Conservation (phyloP, 2,329 filamentous ascomycete species). For the Clarireedia sp. region DNA sequence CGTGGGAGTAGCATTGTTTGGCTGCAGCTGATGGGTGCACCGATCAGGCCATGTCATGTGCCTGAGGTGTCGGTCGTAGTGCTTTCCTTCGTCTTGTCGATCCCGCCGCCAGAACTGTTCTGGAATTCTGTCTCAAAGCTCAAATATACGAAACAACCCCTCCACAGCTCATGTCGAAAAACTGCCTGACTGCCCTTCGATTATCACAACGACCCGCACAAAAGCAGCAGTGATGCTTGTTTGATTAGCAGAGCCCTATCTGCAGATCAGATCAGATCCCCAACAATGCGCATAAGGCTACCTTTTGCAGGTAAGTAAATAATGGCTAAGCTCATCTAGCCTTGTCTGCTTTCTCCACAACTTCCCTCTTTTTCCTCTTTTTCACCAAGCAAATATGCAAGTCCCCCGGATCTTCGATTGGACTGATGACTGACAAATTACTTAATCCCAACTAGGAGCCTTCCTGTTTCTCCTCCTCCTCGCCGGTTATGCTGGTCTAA, state of each 20-base stretch:
- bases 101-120: no score
- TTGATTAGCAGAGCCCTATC: background rate
- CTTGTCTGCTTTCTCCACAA: conserved; percentile 7
- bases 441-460: conserved; percentile 42
- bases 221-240: conserved; percentile 5
- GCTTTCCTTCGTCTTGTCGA: no score
- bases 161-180: no score
- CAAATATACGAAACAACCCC: background rate
- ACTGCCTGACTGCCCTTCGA: no score
- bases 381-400: background rate
- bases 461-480: conserved; percentile 65
- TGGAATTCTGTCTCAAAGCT: background rate
- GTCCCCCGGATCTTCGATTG: background rate
- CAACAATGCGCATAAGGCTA: conserved; percentile 72
- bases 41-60: no score
- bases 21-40: no score
- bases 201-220: background rate
- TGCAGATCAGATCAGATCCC: background rate
- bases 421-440: conserved; percentile 12
- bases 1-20: no score
- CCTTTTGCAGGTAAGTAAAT: conserved; percentile 72
- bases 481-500: conserved; percentile 73
- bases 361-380: background rate
- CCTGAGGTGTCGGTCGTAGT: no score
- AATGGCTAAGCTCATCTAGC: background rate